Percentiles rank a stretch among this genome's conserved stretches.
These are phyloP conservation scores for Grifola frondosa DNA, from an alignment of 1,284 basidiomycete genomes.

Conservation along the genomic window DNA sequence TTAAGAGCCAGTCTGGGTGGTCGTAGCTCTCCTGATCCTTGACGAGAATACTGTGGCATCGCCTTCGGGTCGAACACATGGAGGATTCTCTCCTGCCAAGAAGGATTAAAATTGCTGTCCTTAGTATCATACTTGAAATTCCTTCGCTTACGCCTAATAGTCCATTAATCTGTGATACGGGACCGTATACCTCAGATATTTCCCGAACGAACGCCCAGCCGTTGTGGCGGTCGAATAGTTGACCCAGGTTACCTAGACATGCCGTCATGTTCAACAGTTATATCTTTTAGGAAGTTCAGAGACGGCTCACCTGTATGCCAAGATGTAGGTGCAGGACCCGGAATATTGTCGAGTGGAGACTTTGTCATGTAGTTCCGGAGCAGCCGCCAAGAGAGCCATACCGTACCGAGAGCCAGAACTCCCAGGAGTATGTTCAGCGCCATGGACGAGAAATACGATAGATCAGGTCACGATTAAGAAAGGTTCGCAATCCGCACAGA, in stretches of 20 bases:
- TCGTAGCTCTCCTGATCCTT: conserved; percentile 38
- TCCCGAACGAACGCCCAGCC: conserved; percentile 23
- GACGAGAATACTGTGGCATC: conserved; percentile 38
- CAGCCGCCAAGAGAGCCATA: conserved; percentile 7
- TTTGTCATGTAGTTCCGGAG: background rate
- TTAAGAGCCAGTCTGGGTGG: conserved; percentile 24
- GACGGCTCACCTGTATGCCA: conserved; percentile 4
- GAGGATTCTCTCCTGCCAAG: conserved; percentile 21
- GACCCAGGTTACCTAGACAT: conserved; percentile 15
- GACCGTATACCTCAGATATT: conserved; percentile 19
- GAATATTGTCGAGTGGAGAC: conserved; percentile 26
- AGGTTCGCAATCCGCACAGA: too few relatives aligned
- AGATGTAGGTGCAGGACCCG: conserved; percentile 23
- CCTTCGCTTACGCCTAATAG: conserved; percentile 25
- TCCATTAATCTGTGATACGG: conserved; percentile 16
- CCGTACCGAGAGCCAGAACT: background rate
- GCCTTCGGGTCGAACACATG: conserved; percentile 33
- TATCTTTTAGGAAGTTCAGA: too few relatives aligned
- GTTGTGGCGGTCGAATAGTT: conserved; percentile 16
- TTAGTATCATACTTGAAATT: too few relatives aligned
- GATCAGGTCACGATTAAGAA: background rate
- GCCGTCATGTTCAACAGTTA: too few relatives aligned
- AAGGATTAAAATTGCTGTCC: background rate
- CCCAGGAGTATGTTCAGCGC: conserved; percentile 1
- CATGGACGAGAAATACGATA: background rate